Conservation (phyloP, 2,329 filamentous ascomycete species). For the Talaromyces sp. region DNA sequence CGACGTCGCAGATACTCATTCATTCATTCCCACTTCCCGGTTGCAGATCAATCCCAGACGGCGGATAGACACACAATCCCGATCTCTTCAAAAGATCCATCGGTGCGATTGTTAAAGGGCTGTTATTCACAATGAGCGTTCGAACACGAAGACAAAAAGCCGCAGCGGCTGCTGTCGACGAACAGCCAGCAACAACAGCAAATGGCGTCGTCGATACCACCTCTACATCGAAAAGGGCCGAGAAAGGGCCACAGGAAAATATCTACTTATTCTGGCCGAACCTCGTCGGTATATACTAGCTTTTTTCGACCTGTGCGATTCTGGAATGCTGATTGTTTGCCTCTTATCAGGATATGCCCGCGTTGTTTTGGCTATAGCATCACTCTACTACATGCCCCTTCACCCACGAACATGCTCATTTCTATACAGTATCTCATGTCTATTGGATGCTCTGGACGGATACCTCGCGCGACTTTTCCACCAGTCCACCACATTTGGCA, state of each 20-base stretch:
- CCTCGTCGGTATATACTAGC: constrained; percentile 61
- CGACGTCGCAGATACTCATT: neutral
- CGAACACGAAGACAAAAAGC: constrained; percentile 41
- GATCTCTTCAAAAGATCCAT: neutral
- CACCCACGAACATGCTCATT: constrained; percentile 93
- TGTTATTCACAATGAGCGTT: constrained; percentile 30
- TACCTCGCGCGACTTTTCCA: constrained; percentile 83
- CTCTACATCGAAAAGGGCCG: constrained; percentile 30
- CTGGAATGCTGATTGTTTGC: neutral
- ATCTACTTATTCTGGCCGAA: constrained; percentile 81
- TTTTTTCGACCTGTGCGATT: neutral
- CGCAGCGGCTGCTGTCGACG: constrained; percentile 30
- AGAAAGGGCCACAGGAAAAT: constrained; percentile 57
- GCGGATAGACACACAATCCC: neutral
- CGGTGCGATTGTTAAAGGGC: neutral
- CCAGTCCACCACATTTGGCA: constrained; percentile 92
- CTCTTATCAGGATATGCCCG: constrained; percentile 63
- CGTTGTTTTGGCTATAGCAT: constrained; percentile 78
- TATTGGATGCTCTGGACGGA: constrained; percentile 92
- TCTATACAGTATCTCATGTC: constrained; percentile 82
- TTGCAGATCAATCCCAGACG: neutral
- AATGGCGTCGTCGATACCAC: constrained; percentile 33
- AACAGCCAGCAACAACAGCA: constrained; percentile 26
- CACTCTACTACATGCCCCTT: constrained; percentile 97
- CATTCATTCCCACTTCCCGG: neutral